Percentiles rank a stretch among this genome's conserved stretches.
Conservation (phyloP, 148 eudicot species). For the Tetragonia tetragonoides region DNA sequence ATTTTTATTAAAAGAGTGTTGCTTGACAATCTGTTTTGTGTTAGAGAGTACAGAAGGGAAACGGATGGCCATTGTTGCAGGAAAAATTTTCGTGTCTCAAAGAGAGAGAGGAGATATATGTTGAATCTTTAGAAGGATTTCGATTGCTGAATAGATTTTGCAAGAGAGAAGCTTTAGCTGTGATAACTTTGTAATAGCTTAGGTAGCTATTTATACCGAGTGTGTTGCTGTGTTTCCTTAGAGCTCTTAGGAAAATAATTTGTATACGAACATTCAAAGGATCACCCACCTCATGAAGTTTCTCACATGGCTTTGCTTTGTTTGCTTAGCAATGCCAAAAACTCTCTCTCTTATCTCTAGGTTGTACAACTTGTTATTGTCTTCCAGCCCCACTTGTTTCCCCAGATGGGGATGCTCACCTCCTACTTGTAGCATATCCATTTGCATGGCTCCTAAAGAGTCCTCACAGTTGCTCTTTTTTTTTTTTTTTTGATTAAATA, state of each 20-base stretch:
- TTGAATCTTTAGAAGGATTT: not conserved
- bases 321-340: no score
- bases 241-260: not conserved
- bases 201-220: conserved; percentile 3
- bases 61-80: conserved; percentile 1
- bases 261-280: not conserved
- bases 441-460: not conserved
- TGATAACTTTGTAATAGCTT: not conserved
- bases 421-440: not conserved
- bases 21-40: conserved; percentile 9
- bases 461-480: not conserved
- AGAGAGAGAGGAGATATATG: not conserved
- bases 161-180: conserved; percentile 2
- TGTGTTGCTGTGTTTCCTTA: not conserved
- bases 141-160: not conserved
- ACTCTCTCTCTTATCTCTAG: no score
- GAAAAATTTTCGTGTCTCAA: not conserved
- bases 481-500: no score
- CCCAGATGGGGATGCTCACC: not conserved
- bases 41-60: conserved; percentile 9
- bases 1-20: not conserved
- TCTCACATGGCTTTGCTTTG: not conserved
- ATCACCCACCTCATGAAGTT: not conserved
- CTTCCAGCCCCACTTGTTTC: not conserved
- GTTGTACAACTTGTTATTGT: no score